Evolutionary conservation across 2,329 filamentous ascomycete species (phyloP).

Genomic region (Raffaelea ambrosiae): DNA sequence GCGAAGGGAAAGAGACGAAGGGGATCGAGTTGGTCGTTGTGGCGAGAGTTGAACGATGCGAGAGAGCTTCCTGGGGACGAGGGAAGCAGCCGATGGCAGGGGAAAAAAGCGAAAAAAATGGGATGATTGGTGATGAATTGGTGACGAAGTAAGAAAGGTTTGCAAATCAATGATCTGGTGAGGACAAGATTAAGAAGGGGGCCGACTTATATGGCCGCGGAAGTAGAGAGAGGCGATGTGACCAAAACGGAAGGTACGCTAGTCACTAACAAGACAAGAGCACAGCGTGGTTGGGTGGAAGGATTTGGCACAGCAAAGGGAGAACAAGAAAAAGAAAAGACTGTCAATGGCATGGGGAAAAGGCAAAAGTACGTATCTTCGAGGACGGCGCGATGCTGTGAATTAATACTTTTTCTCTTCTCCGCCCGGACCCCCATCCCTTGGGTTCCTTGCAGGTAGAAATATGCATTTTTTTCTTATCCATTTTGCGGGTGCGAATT

Average conservation of each 20-base stretch:
- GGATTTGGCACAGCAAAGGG: too few species aligned
- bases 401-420: conserved; percentile 4
- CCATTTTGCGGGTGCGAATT: too few species aligned
- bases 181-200: not conserved
- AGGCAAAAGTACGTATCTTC: not conserved
- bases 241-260: conserved; percentile 12
- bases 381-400: not conserved
- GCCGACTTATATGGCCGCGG: too few species aligned
- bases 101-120: not conserved
- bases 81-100: too few species aligned
- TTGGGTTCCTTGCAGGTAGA: not conserved
- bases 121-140: not conserved
- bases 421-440: not conserved
- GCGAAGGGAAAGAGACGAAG: too few species aligned
- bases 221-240: not conserved
- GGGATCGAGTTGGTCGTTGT: too few species aligned
- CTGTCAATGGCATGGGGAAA: too few species aligned
- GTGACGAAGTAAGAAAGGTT: not conserved
- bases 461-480: too few species aligned
- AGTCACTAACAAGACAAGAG: conserved; percentile 8
- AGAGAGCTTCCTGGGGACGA: too few species aligned
- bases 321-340: too few species aligned
- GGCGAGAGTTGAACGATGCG: too few species aligned
- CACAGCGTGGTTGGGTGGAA: not conserved
- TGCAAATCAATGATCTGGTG: too few species aligned